Percentiles rank a stretch among this genome's conserved stretches.
These are phyloP conservation scores for Geranium rotundifolium DNA, from an alignment of 345 rosid species.

Conservation along the genomic window DNA sequence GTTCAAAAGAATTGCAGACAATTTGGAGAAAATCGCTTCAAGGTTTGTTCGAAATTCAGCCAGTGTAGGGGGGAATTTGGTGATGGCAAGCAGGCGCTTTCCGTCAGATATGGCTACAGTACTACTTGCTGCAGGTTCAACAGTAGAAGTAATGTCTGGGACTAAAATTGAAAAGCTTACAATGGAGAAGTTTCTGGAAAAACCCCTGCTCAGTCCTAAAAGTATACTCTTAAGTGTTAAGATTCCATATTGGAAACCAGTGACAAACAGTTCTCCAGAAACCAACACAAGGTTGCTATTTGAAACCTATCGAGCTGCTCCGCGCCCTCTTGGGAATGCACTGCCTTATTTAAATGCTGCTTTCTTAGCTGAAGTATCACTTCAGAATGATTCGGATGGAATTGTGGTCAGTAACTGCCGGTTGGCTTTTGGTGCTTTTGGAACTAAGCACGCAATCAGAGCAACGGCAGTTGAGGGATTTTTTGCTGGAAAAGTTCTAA, in stretches of 20 bases:
- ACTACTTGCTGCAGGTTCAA: conserved; percentile 55
- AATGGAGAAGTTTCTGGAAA: conserved; percentile 50
- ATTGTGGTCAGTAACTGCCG: conserved; percentile 32
- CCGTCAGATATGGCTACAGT: conserved; percentile 79
- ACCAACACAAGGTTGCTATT: conserved; percentile 27
- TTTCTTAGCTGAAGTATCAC: conserved; percentile 52
- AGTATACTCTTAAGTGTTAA: conserved; percentile 40
- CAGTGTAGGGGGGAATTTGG: conserved; percentile 71
- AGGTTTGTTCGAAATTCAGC: conserved; percentile 52
- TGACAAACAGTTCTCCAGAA: conserved; percentile 14
- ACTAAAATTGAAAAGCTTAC: conserved; percentile 23
- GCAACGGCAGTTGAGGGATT: conserved; percentile 48
- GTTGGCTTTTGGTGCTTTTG: conserved; percentile 75
- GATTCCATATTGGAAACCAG: conserved; percentile 31
- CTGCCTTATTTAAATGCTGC: conserved; percentile 73
- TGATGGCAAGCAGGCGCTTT: conserved; percentile 69
- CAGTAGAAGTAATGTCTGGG: conserved; percentile 26
- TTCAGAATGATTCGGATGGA: conserved; percentile 21
- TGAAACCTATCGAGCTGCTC: conserved; percentile 78
- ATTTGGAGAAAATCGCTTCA: conserved; percentile 65
- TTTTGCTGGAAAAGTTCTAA: conserved; percentile 45
- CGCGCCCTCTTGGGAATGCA: conserved; percentile 67
- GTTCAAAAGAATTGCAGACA: conserved; percentile 41
- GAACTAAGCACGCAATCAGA: conserved; percentile 60
- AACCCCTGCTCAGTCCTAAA: conserved; percentile 42